Base-by-base conservation (phyloP, 306 rosid genomes). In the Biancaea sappan region DNA sequence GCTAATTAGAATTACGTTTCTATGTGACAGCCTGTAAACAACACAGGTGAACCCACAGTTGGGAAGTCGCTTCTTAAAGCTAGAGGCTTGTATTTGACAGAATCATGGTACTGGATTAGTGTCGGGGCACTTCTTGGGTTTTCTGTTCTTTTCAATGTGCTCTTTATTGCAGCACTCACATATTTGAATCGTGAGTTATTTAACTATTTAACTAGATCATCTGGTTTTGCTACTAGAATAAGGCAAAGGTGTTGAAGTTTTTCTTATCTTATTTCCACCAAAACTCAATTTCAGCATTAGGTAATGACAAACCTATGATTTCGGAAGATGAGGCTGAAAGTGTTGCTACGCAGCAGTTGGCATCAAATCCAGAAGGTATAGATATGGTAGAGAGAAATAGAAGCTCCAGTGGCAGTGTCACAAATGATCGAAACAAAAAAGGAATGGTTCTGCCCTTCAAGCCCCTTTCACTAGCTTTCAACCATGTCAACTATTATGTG, bases 381-480 rank as follows among this genome's bases (percentile, higher is more conserved):
- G 56, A 82, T 18, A 72, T 84, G 83, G 43, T 65, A 75, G 46
- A 62, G 15, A 79, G 53, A 57, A 80, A 57, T 35, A 8, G 28
- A 29, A 38, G 28, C n/a, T 77, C 65, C 11, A 44, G 3, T 0
- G 31, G 24, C 14, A 26, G 35, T 44, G 60, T 22, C 37, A 34
- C 62, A 14, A 52, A 32, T 60, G 38, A 53, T 70, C 48, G 19
- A 51, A 6, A 64, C 44, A 71, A 34, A 25, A 29, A 79, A 75
- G 95, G 95, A 80, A 85, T 89, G 92, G 85, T 87, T 70, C 77
- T 89, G 72, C 88, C 95, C 7, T 89, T 89, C 52, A 81, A 75
- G 53, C 88, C 90, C 0, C 81, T 89, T 13, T 85, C 94, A 25
- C 81, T 89, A 12, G 76, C 86, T 19, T 89, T 89, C 78, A 79